Evolutionary conservation across 768 basidiomycete genomes (phyloP), one percentile per base, ranked within the genome.

Genomic region (Lactarius tabidus): DNA sequence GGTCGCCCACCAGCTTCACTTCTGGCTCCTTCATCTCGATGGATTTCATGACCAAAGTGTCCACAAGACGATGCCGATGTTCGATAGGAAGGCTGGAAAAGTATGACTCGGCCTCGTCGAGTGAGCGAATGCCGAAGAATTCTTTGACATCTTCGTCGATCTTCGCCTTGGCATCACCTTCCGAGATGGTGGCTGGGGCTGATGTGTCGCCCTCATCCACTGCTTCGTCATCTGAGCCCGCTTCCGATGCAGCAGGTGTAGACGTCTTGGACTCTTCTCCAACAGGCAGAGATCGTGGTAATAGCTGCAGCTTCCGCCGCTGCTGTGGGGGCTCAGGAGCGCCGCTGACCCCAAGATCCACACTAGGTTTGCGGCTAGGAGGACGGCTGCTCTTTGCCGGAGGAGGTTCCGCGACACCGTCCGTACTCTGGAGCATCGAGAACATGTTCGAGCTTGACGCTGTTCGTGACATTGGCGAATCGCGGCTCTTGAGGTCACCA

Each of bases 91-190:
- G 80, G 23, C 79, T 82, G 57, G 84, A 81, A 78, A 96, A 94
- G 79, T 95, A 95, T 29, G 83, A 83, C 70, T 93, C 93, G 15
- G 91, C 94, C 75, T 97, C 95, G 38, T 89, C 87, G 63, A 97
- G 74, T 72, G 88, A 90, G 69, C 91, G 89, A 70, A 92, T 85
- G 69, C 81, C 84, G 76, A 89, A 94, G 79, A 93, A 90, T 79
- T 98, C 93, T 76, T 91, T 93, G 62, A 79, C 77, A 70, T 95
- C 91, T 70, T 93, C 88, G 17, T 79, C 81, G 70, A 96, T 88
- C 81, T 89, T 91, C 74, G 85, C 84, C 76, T 82, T 80, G 41
- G 86, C 90, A 20, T 86, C 85, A 1, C 77, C 84, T 70, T 87
- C 87, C 0, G 84, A 79, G 83, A 94, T 87, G 59, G 80, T 78